Evolutionary conservation across 768 basidiomycete genomes (phyloP).

Genomic region (button mushroom (Agaricus bisporus)): DNA sequence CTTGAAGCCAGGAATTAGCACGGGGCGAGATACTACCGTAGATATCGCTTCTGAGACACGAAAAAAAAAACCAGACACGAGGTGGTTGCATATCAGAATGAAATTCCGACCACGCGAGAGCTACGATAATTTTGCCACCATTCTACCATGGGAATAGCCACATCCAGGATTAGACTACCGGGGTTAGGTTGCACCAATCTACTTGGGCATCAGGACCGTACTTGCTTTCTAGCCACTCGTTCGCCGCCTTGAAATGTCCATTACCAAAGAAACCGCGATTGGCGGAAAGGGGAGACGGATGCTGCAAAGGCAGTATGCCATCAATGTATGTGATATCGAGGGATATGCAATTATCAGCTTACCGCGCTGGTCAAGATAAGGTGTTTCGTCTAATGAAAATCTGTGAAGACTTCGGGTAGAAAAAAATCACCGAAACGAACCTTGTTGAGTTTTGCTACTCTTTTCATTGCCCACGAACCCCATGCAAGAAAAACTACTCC

Average conservation of each 20-base stretch:
- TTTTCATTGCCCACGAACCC: conserved; percentile 83
- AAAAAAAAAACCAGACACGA: background rate
- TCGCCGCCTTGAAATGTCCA: conserved; percentile 81
- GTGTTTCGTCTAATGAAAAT: conserved; percentile 57
- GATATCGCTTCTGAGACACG: background rate
- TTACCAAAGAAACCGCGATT: conserved; percentile 82
- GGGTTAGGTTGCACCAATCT: conserved; percentile 51
- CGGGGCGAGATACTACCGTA: background rate
- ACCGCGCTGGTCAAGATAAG: conserved; percentile 74
- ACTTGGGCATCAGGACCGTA: conserved; percentile 70
- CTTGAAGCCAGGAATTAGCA: no score
- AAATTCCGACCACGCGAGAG: background rate
- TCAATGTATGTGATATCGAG: no score
- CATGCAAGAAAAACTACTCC: conserved; percentile 82
- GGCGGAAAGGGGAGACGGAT: conserved; percentile 82
- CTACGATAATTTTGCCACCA: background rate
- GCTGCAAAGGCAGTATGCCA: conserved; percentile 36
- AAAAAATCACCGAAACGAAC: conserved; percentile 29
- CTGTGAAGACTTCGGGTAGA: background rate
- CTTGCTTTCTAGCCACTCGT: conserved; percentile 76
- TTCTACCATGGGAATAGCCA: conserved; percentile 4
- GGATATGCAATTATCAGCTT: conserved; percentile 21
- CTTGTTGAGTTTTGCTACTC: conserved; percentile 71
- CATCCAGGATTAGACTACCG: background rate
- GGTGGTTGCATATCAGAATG: background rate